phyloP scores from a whole-genome alignment of 805 yeast genomes.

The Hemisphaericaspora nanyangensis region DNA sequence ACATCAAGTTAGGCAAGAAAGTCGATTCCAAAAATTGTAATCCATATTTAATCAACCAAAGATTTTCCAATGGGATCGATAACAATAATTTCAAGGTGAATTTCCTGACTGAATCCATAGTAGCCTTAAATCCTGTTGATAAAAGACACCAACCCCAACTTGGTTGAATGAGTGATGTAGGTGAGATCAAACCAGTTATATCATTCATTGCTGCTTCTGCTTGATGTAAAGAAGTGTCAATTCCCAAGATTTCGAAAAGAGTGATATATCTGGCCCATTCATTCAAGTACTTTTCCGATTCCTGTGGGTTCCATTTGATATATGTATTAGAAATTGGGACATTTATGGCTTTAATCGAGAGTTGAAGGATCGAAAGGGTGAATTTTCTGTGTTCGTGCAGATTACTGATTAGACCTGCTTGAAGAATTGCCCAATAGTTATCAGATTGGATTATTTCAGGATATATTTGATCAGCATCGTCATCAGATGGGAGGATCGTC shows the following conservation, averaged over 20 bases:
- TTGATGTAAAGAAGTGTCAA: constrained; percentile 85
- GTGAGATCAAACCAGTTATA: constrained; percentile 49
- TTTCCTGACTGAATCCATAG: constrained; percentile 73
- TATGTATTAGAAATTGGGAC: constrained; percentile 29
- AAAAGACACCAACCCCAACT: constrained; percentile 74
- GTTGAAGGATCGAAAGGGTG: constrained; percentile 59
- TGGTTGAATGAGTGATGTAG: constrained; percentile 51
- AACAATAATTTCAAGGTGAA: constrained; percentile 51
- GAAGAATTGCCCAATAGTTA: constrained; percentile 56
- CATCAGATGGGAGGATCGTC: constrained; percentile 16
- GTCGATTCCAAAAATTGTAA: constrained; percentile 42
- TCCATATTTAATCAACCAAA: constrained; percentile 32
- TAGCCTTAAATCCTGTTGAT: constrained; percentile 70
- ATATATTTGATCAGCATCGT: constrained; percentile 13
- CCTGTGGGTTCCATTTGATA: constrained; percentile 42
- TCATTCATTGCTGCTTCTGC: constrained; percentile 72
- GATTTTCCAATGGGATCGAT: constrained; percentile 43
- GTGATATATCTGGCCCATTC: constrained; percentile 76
- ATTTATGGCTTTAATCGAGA: constrained; percentile 49
- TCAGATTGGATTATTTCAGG: constrained; percentile 25
- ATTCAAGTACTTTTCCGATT: constrained; percentile 27
- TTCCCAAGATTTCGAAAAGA: constrained; percentile 72
- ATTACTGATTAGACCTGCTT: constrained; percentile 49
- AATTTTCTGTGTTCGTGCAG: constrained; percentile 69
- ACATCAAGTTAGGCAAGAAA: constrained; percentile 58